Conservation (phyloP, 148 eudicot genomes). For the Vaccinium macrocarpon region DNA sequence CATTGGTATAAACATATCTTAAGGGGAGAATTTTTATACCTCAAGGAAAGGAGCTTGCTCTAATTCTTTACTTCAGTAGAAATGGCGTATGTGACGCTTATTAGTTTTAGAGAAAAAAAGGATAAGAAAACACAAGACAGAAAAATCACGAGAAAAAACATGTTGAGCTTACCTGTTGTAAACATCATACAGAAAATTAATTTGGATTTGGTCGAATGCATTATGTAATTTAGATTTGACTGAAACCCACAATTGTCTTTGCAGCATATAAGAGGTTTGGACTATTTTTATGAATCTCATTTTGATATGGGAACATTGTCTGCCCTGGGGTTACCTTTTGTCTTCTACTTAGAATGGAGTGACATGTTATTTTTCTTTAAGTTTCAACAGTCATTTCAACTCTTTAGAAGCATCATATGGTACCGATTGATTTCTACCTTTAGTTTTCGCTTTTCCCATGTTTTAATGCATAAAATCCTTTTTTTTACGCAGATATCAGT, state of each 20-base stretch:
- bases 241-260: neutral
- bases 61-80: neutral
- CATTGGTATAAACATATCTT: too few species aligned
- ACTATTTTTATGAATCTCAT: neutral
- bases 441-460: too few species aligned
- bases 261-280: neutral
- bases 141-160: neutral
- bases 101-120: neutral
- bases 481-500: too few species aligned
- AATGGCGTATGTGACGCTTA: neutral
- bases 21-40: neutral
- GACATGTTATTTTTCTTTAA: neutral
- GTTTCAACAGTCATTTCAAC: neutral
- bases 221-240: neutral
- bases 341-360: neutral
- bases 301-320: neutral
- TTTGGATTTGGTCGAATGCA: neutral
- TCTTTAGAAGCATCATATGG: too few species aligned
- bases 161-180: neutral
- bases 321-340: neutral
- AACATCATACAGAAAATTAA: neutral
- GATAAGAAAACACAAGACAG: neutral
- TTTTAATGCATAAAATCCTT: too few species aligned
- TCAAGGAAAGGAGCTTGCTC: neutral
- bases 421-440: too few species aligned